A percentile compares a stretch with the other conserved stretches of the same genome.
These are phyloP conservation scores for Lipomyces kockii DNA, from an alignment of 805 yeast genomes.

Conservation along the genomic window DNA sequence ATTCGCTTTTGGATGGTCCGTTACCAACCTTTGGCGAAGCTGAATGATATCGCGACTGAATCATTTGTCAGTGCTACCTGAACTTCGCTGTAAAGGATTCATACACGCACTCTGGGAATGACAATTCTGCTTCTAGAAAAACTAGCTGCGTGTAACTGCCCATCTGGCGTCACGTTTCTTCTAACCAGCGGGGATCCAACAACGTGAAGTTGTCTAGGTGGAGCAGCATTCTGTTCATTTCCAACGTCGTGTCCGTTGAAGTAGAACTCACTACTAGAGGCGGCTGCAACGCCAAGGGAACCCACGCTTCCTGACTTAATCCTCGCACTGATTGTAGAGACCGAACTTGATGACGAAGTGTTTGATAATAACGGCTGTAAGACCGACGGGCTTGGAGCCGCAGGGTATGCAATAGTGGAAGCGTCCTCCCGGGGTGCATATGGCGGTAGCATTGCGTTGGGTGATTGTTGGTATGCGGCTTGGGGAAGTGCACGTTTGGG, in stretches of 20 bases:
- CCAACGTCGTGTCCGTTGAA: not conserved
- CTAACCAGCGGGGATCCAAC: slow-evolving; percentile 1
- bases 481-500: slow-evolving; percentile 20
- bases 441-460: slow-evolving; percentile 12
- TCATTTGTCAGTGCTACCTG: not conserved
- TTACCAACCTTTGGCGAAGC: not conserved
- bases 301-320: slow-evolving; percentile 5
- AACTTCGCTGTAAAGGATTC: not conserved
- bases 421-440: not conserved
- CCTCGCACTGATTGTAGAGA: slow-evolving; percentile 7
- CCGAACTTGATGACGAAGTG: slow-evolving; percentile 18
- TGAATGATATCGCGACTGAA: not conserved
- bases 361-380: slow-evolving; percentile 20
- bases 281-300: slow-evolving; percentile 6
- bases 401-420: not conserved
- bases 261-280: not conserved
- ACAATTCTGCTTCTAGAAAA: not conserved
- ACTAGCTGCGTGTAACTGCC: not conserved
- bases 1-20: not conserved
- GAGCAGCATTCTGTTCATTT: not conserved
- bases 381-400: slow-evolving; percentile 7
- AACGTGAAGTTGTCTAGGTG: not conserved
- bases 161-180: not conserved
- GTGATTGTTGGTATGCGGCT: slow-evolving; percentile 9
- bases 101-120: not conserved